Evolutionary conservation across 2,329 filamentous ascomycete species (phyloP), one percentile per base, ranked within the genome.

Genomic region (Neonectria sp.): DNA sequence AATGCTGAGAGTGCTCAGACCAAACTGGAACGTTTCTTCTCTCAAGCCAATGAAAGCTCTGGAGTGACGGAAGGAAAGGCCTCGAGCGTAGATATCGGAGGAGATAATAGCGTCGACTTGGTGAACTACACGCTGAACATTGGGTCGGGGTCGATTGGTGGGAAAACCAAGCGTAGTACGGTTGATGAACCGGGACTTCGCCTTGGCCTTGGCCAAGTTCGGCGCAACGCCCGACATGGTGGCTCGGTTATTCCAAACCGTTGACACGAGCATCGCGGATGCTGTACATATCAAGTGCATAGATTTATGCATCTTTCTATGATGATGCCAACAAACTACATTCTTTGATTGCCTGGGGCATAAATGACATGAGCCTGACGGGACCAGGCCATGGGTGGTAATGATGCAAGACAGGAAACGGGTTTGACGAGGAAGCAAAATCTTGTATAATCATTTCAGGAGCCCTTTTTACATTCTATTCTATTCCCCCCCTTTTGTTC

Each of bases 11-110:
- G 78, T 6, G 89, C 89, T 1, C 90, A 92, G 75, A 80, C 78
- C 8, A 75, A 78, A 4, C 80, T 92, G 13, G 87, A 91, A 75
- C 79, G 75, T 2, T 88, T 91, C 71, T 90, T 92, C 70, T 83
- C 79, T 9, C 73, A 76, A 17, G 81, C 81, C 75, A 74, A 55
- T 73, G 78, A 24, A 68, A 74, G 55, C 56, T 73, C 55, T 62
- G 72, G 53, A 60, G 70, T 55, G 71, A 72, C 56, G 81, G 83
- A 81, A 6, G 76, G 78, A 4, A 74, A 84, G 59, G 85, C 85
- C 5, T 71, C 71, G 24, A 84, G 81, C 63, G 65, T 87, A 33
- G 79, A 79, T 7, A 77, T 87, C 33, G 83, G 84, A 9, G 79
- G 79, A 40, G 76, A 80, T 25, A 86, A 84, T 73, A 84, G 82